Evolutionary conservation across 495 filamentous ascomycete species (phyloP).

Genomic region (Chaetomium cochliodes): DNA sequence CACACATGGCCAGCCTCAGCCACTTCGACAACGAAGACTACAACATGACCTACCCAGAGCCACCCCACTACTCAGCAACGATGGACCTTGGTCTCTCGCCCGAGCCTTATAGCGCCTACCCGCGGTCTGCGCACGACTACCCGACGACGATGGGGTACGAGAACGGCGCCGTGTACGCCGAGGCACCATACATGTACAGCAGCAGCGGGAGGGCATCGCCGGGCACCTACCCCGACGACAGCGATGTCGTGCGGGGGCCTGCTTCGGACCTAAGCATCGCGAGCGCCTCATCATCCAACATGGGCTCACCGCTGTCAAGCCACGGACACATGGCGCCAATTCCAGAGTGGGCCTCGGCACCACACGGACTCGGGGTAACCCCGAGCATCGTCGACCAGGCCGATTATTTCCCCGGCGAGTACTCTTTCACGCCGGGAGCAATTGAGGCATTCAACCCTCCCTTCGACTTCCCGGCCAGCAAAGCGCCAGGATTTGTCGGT

Average conservation of each 20-base stretch:
- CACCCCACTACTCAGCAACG: constrained; percentile 41
- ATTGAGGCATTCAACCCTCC: constrained; percentile 52
- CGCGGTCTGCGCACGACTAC: constrained; percentile 43
- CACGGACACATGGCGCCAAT: constrained; percentile 57
- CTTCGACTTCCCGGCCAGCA: constrained; percentile 59
- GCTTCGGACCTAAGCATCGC: constrained; percentile 67
- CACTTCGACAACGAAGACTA: constrained; percentile 38
- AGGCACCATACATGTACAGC: constrained; percentile 41
- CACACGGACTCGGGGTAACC: constrained; percentile 60
- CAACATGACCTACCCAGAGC: constrained; percentile 48
- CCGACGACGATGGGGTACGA: constrained; percentile 42
- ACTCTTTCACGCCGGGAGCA: constrained; percentile 48
- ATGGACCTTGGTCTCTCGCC: constrained; percentile 47
- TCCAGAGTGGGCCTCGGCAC: constrained; percentile 58
- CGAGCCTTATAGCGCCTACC: constrained; percentile 40
- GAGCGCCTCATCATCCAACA: constrained; percentile 76
- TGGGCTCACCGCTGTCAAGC: constrained; percentile 75
- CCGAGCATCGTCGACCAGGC: constrained; percentile 67
- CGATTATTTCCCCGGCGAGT: constrained; percentile 57
- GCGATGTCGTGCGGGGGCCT: constrained; percentile 46
- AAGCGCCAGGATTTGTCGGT: constrained; percentile 68
- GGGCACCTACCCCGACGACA: constrained; percentile 45
- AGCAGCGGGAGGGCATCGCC: constrained; percentile 41
- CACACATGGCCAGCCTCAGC: constrained; percentile 23
- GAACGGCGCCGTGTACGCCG: constrained; percentile 36